phyloP scores from a whole-genome alignment of 2,329 filamentous ascomycete species.

The Trichophyton benhamiae region DNA sequence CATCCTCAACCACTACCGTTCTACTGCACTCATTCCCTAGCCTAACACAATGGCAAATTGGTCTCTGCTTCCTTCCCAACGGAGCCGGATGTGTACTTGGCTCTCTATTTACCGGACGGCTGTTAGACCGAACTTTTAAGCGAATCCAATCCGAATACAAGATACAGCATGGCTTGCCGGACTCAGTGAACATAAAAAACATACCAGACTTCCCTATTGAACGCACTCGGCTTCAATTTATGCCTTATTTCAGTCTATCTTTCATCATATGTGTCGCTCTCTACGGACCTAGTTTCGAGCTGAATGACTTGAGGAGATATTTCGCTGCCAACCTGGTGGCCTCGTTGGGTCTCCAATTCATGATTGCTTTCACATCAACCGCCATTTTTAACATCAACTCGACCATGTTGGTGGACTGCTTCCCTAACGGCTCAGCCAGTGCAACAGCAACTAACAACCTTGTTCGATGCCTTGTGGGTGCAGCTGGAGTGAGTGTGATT shows the following conservation, averaged over 20 bases:
- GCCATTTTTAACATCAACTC: slow-evolving; percentile 39
- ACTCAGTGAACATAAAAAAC: slow-evolving; percentile 46
- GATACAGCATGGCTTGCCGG: slow-evolving; percentile 48
- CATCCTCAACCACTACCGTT: background rate
- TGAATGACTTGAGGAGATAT: background rate
- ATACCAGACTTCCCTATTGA: slow-evolving; percentile 42
- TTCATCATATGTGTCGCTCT: slow-evolving; percentile 21
- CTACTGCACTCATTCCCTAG: background rate
- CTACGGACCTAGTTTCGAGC: slow-evolving; percentile 30
- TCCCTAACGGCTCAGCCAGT: slow-evolving; percentile 38
- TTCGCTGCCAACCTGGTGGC: slow-evolving; percentile 41
- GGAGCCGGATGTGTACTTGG: background rate
- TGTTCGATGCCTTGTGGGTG: slow-evolving; percentile 41
- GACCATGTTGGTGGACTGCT: slow-evolving; percentile 44
- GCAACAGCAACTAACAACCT: slow-evolving; percentile 45
- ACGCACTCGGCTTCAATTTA: slow-evolving; percentile 17
- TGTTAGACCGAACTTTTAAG: slow-evolving; percentile 62
- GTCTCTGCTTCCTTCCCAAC: slow-evolving; percentile 23
- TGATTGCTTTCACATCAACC: slow-evolving; percentile 41
- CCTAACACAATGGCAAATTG: slow-evolving; percentile 18
- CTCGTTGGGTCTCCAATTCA: slow-evolving; percentile 39
- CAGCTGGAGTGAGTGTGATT: slow-evolving; percentile 37
- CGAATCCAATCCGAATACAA: slow-evolving; percentile 23
- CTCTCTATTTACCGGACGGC: slow-evolving; percentile 34
- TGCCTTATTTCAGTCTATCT: background rate